Evolutionary conservation across 345 rosid genomes (phyloP).

Genomic region (Syzygium jambos): DNA sequence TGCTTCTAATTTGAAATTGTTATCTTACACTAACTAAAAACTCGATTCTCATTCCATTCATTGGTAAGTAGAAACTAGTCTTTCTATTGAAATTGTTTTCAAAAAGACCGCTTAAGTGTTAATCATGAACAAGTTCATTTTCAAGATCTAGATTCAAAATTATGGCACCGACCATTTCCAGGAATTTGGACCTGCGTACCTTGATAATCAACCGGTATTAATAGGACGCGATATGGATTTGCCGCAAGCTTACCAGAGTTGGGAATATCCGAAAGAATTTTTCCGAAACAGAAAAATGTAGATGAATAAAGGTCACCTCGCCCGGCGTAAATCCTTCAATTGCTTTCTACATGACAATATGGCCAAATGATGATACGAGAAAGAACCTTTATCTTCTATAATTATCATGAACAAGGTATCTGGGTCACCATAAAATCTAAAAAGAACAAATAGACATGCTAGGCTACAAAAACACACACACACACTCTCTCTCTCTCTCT

Average conservation of each 20-base stretch:
- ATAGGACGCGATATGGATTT: not conserved
- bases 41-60: too few species aligned
- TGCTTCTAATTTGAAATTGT: too few species aligned
- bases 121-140: too few species aligned
- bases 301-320: not conserved
- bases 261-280: not conserved
- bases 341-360: not conserved
- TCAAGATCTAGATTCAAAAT: not conserved
- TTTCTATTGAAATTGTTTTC: too few species aligned
- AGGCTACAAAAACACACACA: not conserved
- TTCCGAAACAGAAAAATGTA: not conserved
- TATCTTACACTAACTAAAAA: too few species aligned
- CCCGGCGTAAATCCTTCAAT: not conserved
- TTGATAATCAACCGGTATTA: not conserved
- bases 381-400: not conserved
- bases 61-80: too few species aligned
- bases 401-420: not conserved
- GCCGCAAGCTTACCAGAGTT: rapidly evolving
- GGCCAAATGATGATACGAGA: not conserved
- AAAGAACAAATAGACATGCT: not conserved
- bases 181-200: not conserved
- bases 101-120: too few species aligned
- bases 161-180: not conserved
- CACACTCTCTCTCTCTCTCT: too few species aligned
- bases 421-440: not conserved